These are phyloP conservation scores for Lipomyces kockii DNA, from an alignment of 805 yeast genomes.

Conservation along the genomic window DNA sequence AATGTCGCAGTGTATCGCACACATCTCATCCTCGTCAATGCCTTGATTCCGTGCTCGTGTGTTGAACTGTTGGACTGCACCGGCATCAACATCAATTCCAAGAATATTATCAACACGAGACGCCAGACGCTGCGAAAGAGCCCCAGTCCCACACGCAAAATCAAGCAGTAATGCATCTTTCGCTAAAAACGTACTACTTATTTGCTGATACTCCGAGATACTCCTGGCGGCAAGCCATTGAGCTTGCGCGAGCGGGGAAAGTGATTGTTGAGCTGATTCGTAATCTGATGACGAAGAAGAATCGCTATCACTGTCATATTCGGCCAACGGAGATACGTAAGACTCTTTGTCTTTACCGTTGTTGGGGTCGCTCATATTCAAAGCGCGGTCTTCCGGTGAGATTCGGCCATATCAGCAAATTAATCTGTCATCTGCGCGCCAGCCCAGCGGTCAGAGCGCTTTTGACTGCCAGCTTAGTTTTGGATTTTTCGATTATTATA, in stretches of 20 bases:
- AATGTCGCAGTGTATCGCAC: conserved; percentile 18
- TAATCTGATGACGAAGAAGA: conserved; percentile 1
- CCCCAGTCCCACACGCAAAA: conserved; percentile 34
- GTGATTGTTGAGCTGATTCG: neutral
- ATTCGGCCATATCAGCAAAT: neutral
- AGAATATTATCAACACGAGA: conserved; percentile 13
- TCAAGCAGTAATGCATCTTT: conserved; percentile 18
- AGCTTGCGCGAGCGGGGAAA: conserved; percentile 11
- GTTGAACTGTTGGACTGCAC: conserved; percentile 19
- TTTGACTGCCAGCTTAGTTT: neutral
- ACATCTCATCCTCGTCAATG: conserved; percentile 19
- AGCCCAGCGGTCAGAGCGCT: neutral
- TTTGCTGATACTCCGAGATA: conserved; percentile 2
- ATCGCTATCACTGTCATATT: conserved; percentile 7
- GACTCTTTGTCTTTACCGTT: neutral
- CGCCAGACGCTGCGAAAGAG: conserved; percentile 28
- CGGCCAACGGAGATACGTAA: neutral
- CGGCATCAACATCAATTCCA: conserved; percentile 24
- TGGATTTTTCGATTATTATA: neutral
- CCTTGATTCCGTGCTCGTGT: conserved; percentile 27
- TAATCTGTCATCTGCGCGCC: neutral
- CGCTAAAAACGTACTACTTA: neutral
- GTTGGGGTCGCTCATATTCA: neutral
- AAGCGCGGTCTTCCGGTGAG: neutral
- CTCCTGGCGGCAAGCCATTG: conserved; percentile 14